Base-by-base conservation (phyloP, 1,139 yeast genomes). In the Pichia norvegensis region DNA sequence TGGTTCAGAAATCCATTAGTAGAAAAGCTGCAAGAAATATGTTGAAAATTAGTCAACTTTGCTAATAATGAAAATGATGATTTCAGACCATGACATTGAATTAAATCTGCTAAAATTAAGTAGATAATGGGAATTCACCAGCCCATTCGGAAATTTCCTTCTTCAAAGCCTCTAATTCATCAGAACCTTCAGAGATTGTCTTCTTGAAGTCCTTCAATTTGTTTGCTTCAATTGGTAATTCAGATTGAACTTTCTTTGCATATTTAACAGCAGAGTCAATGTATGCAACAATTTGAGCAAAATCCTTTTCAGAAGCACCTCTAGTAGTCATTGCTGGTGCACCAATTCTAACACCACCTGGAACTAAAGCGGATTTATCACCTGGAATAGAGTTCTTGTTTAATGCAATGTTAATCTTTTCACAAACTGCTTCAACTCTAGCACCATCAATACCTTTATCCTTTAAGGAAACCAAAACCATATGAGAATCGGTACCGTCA, bases 281-380 rank as follows among this genome's bases (percentile, higher is more conserved):
- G 75, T 82, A 90, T 52, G 72, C 70, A 51, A 84, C 97, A 59
- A 92, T 86, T 66, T 75, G 81, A 62, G 72, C 76, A 70, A 90
- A 92, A 64, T 92, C 97, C 54, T 74, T 83, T 65, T 82, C 87
- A 56, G 86, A 83, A 63, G 90, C 78, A 60, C 97, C 98, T 73
- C 98, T 85, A 52, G 97, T 86, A 53, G 97, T 79, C 98, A 92
- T 92, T 52, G 97, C 97, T 57, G 98, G 98, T 38, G 98, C 88
- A 65, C 98, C 98, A 55, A 92, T 83, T 73, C 98, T 86, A 54
- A 92, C 81, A 68, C 98, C 98, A 67, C 95, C 95, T 63, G 98
- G 98, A 49, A 88, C 95, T 55, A 92, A 78, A 51, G 98, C 98
- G 43, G 96, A 86, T 73, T 85, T 88, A 70, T 92, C 98, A 63